Conservation (phyloP, 1,284 basidiomycete species). For the Mrakiaceae sp. region DNA sequence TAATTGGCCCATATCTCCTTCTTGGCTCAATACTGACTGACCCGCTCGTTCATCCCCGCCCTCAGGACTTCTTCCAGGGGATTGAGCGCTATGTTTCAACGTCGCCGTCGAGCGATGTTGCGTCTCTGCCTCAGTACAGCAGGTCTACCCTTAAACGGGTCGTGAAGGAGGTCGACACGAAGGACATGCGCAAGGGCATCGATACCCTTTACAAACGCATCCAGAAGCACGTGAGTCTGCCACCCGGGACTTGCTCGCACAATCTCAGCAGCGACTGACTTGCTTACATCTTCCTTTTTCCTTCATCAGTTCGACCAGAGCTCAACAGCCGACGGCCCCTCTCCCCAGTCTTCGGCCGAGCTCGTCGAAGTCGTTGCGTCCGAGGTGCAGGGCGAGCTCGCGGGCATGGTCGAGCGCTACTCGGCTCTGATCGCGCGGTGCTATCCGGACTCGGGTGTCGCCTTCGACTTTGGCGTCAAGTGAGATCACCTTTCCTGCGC, state of each 20-base stretch:
- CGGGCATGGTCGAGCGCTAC: neutral
- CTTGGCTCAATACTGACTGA: slow-evolving; percentile 1
- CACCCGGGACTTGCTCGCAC: no score
- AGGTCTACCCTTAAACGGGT: slow-evolving; percentile 70
- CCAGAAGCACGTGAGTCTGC: slow-evolving; percentile 69
- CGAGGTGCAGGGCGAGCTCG: slow-evolving; percentile 9
- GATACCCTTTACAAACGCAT: slow-evolving; percentile 83
- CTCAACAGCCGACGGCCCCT: neutral
- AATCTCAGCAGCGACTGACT: neutral
- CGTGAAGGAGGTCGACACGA: slow-evolving; percentile 70
- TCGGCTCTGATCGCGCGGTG: slow-evolving; percentile 5
- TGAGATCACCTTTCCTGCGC: neutral
- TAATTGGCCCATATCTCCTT: neutral
- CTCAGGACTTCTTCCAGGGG: slow-evolving; percentile 85
- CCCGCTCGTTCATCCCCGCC: slow-evolving; percentile 8
- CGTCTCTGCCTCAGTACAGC: slow-evolving; percentile 63
- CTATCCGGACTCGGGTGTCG: neutral
- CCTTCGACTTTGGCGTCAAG: slow-evolving; percentile 7
- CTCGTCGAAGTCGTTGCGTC: slow-evolving; percentile 9
- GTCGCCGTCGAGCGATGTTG: slow-evolving; percentile 66
- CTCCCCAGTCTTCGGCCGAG: neutral
- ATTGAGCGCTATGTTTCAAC: slow-evolving; percentile 74
- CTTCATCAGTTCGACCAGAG: slow-evolving; percentile 7
- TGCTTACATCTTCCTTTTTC: neutral
- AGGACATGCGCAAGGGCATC: slow-evolving; percentile 74